Percentiles rank a stretch among this genome's conserved stretches.
Conservation (phyloP, 2,329 filamentous ascomycete genomes). For the Alternaria hordeiaustralica region DNA sequence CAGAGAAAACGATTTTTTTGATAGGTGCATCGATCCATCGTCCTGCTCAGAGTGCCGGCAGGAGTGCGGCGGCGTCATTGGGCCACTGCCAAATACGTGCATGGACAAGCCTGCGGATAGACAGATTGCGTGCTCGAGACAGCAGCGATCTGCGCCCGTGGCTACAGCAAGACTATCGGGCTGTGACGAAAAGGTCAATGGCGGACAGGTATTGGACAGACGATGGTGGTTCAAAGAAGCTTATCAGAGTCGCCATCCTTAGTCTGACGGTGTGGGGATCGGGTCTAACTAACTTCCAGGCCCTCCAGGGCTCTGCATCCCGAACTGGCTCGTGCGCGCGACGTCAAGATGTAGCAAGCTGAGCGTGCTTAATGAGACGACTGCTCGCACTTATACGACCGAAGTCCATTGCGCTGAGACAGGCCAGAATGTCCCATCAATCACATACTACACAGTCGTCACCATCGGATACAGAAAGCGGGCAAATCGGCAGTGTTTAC, state of each 20-base stretch:
- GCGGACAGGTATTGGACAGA: slow-evolving; percentile 23
- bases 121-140: slow-evolving; percentile 30
- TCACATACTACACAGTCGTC: background rate
- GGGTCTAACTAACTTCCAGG: slow-evolving; percentile 11
- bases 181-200: slow-evolving; percentile 7
- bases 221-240: slow-evolving; percentile 33
- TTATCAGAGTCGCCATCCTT: slow-evolving; percentile 36
- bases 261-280: slow-evolving; percentile 26
- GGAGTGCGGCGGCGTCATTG: slow-evolving; percentile 26
- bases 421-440: background rate
- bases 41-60: slow-evolving; percentile 27
- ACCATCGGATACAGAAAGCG: background rate
- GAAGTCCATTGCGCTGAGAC: background rate
- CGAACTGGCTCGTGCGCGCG: slow-evolving; percentile 15
- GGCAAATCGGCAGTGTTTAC: background rate
- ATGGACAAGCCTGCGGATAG: slow-evolving; percentile 23
- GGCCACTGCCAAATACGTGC: slow-evolving; percentile 18
- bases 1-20: slow-evolving; percentile 30
- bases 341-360: background rate
- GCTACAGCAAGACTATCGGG: slow-evolving; percentile 11
- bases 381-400: background rate
- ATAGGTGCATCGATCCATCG: slow-evolving; percentile 31
- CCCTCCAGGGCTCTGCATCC: slow-evolving; percentile 4
- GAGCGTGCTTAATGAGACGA: background rate
- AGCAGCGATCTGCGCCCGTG: slow-evolving; percentile 18